Percentiles rank a stretch among this genome's conserved stretches.
Conservation (phyloP, 345 rosid genomes). For the Hibiscus syriacus region DNA sequence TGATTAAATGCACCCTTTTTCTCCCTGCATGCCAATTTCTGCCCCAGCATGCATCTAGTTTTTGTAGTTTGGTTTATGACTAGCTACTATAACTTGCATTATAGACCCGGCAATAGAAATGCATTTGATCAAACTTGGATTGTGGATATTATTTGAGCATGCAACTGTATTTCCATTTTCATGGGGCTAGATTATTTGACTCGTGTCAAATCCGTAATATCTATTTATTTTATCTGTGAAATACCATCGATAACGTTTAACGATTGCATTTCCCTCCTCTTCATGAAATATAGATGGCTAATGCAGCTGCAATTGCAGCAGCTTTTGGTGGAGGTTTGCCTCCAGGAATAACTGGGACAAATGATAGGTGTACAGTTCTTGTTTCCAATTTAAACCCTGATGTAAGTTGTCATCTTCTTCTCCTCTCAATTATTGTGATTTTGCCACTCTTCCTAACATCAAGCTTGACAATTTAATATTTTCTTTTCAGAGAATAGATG, state of each 20-base stretch:
- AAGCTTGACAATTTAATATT: constrained; percentile 12
- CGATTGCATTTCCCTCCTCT: constrained; percentile 8
- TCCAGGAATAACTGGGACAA: constrained; percentile 90
- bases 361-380: constrained; percentile 87
- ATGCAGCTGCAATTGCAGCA: constrained; percentile 85
- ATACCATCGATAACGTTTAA: not conserved
- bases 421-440: not conserved
- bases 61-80: not conserved
- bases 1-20: not conserved
- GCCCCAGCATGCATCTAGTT: not conserved
- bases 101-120: not conserved
- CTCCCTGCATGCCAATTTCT: not conserved
- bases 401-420: constrained; percentile 27
- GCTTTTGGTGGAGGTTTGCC: constrained; percentile 97
- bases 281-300: constrained; percentile 32
- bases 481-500: constrained; percentile 64
- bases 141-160: not conserved
- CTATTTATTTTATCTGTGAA: not conserved
- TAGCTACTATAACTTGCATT: not conserved
- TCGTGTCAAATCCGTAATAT: not conserved
- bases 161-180: not conserved
- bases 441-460: not conserved
- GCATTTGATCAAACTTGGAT: constrained; percentile 4
- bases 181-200: not conserved
- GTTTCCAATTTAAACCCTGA: constrained; percentile 86